Percentiles rank a stretch among this genome's conserved stretches.
Evolutionary conservation across 1,284 basidiomycete genomes (phyloP).

Genomic region (Golubevia sp.): DNA sequence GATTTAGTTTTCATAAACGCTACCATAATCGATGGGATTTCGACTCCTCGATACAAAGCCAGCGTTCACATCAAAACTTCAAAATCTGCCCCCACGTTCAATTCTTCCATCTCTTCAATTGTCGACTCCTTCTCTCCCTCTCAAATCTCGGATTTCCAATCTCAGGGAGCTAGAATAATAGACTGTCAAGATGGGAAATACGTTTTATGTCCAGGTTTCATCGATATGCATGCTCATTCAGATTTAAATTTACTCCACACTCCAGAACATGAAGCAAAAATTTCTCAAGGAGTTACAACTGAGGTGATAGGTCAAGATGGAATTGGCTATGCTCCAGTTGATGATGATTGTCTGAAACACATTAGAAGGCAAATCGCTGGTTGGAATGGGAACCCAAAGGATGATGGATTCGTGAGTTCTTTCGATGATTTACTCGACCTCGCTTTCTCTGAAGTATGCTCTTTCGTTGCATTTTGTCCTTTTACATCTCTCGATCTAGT

Average conservation of each 20-base stretch:
- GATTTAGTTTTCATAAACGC: background rate
- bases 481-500: too few relatives aligned
- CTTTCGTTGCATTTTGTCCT: too few relatives aligned
- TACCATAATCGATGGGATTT: background rate
- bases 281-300: slow-evolving; percentile 61
- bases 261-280: slow-evolving; percentile 58
- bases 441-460: too few relatives aligned
- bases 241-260: slow-evolving; percentile 60
- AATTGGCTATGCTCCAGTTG: slow-evolving; percentile 58
- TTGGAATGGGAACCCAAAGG: slow-evolving; percentile 62
- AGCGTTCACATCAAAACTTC: background rate
- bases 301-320: slow-evolving; percentile 62
- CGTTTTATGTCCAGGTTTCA: slow-evolving; percentile 60
- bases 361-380: slow-evolving; percentile 61
- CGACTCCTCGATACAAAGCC: background rate
- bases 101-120: background rate
- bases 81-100: background rate
- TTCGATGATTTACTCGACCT: too few relatives aligned
- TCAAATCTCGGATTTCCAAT: background rate
- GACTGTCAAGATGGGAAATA: slow-evolving; percentile 1
- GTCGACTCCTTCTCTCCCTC: background rate
- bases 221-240: slow-evolving; percentile 62
- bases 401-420: slow-evolving; percentile 45
- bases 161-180: background rate
- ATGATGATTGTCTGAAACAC: background rate